Conservation (phyloP, 1,284 basidiomycete genomes). For the Ustilago lituana region DNA sequence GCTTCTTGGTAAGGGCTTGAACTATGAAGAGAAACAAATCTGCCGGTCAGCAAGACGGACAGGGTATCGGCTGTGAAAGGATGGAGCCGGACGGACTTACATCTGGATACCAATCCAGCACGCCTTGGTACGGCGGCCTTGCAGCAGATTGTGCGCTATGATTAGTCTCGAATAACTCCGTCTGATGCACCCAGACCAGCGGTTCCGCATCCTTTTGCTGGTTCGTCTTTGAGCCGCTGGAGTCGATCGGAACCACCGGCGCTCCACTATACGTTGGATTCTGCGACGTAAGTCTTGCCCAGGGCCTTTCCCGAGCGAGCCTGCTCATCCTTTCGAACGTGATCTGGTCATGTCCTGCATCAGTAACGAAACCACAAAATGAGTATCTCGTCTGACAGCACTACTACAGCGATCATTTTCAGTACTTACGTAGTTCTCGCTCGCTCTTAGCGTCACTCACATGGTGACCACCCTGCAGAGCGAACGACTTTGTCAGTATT, state of each 20-base stretch:
- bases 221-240: no score
- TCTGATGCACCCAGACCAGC: conserved; percentile 58
- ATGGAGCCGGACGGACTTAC: no score
- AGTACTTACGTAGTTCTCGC: conserved; percentile 24
- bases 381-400: background rate
- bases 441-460: conserved; percentile 46
- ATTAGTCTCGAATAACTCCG: conserved; percentile 37
- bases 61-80: no score
- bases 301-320: conserved; percentile 25
- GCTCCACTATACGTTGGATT: background rate
- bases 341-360: conserved; percentile 29
- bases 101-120: conserved; percentile 57
- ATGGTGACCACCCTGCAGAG: conserved; percentile 39
- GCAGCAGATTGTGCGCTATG: background rate
- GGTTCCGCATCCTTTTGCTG: conserved; percentile 12
- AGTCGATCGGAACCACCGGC: background rate
- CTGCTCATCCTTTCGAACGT: conserved; percentile 40
- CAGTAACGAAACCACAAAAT: background rate
- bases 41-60: no score
- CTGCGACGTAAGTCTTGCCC: background rate
- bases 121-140: conserved; percentile 20
- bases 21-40: conserved; percentile 8
- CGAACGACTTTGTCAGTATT: background rate
- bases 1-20: conserved; percentile 14
- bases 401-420: no score